Base-by-base conservation (phyloP, 106 monocot genomes). In the Acanthochlamys bracteata region DNA sequence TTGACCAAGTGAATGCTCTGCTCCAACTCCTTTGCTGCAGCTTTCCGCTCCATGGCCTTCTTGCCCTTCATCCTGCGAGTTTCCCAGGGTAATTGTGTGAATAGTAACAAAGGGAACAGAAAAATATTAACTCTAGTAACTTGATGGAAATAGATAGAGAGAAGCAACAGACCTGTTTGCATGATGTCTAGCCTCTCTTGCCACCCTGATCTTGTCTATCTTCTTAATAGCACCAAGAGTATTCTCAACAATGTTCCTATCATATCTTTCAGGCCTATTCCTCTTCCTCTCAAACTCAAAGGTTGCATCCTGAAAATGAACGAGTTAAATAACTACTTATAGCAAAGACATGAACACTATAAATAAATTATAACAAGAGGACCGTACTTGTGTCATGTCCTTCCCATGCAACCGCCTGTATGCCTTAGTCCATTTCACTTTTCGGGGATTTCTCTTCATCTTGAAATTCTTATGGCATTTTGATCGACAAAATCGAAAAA, bases 371-470 rank as follows among this genome's bases (percentile, higher is more conserved):
- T 49, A 14, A 17, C n/a, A 12, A 49, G 17, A 49, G 17, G 49
- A 49, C 15, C 2, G 9, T 54, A 88, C 92, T 82, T 93, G 69
- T n/a, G 93, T 89, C 93, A 93, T 93, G 60, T 93, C 93, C 76
- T 93, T 93, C 51, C 89, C 89, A 74, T 78, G 89, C 17, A 85
- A 25, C 23, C 83, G 63, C 20, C 93, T 69, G 65, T 85, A 93
- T 9, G 93, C 85, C 69, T 93, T 93, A 3, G 93, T 93, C 93
- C 89, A 93, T 69, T 80, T 93, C 19, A 93, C 84, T 57, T 93
- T 93, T 17, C 93, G 88, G 62, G 93, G 93, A 78, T 93, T 93
- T 75, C 94, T 86, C 86, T 94, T 94, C 94, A 94, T 94, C 76
- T 94, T 94, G 73, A 94, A 89, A 53, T 94, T 94, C 69, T 94